These are phyloP conservation scores for Saturnispora saitoi DNA, from an alignment of 805 yeast genomes.

Conservation along the genomic window DNA sequence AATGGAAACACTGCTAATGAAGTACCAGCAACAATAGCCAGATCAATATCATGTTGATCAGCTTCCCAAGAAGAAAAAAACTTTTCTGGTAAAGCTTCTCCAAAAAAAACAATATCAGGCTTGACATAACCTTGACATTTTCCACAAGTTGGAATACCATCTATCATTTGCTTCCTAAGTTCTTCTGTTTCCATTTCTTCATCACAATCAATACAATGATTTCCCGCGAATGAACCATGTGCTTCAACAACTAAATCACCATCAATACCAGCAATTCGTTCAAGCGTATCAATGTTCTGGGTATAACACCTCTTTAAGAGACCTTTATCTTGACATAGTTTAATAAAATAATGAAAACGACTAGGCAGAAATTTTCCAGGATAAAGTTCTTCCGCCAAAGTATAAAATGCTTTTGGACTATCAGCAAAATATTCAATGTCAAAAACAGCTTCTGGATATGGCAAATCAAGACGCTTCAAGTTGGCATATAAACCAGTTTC, in stretches of 20 bases:
- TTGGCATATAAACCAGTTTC: constrained; percentile 83
- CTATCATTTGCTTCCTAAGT: constrained; percentile 32
- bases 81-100: constrained; percentile 68
- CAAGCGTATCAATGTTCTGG: constrained; percentile 90
- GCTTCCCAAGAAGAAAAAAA: constrained; percentile 67
- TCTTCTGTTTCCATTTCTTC: constrained; percentile 41
- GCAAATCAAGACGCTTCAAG: constrained; percentile 61
- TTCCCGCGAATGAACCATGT: constrained; percentile 85
- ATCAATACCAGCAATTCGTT: constrained; percentile 70
- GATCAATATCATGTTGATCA: constrained; percentile 42
- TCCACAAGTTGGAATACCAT: constrained; percentile 44
- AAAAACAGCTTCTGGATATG: constrained; percentile 93
- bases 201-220: constrained; percentile 75
- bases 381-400: constrained; percentile 72
- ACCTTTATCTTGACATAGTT: constrained; percentile 55
- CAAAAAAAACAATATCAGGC: constrained; percentile 93
- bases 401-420: constrained; percentile 77
- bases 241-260: constrained; percentile 72
- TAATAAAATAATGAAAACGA: constrained; percentile 66
- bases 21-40: constrained; percentile 88
- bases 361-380: constrained; percentile 88
- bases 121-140: constrained; percentile 72
- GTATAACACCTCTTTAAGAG: constrained; percentile 68
- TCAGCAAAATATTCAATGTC: constrained; percentile 74
- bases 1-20: constrained; percentile 86